Evolutionary conservation across 495 filamentous ascomycete genomes (phyloP), one percentile per base, ranked within the genome.

Genomic region (Penicillium steckii): DNA sequence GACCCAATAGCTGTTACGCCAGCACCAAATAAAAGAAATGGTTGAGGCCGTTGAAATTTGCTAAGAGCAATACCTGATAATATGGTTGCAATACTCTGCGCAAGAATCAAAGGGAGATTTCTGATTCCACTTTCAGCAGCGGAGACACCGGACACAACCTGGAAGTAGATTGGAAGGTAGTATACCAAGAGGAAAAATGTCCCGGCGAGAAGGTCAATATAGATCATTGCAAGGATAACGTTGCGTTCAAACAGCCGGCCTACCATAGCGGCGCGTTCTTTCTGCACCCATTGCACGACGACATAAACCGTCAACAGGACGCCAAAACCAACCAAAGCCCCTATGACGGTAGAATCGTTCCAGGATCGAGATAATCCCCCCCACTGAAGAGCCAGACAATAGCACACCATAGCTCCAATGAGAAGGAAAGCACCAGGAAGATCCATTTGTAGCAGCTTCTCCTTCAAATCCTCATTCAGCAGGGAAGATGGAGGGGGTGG

Each of bases 151-250:
- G 87, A 80, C 57, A 92, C 80, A 12, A 84, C 80, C 64, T 94
- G 89, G 76, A 94, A 91, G 18, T 62, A 80, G 70, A 71, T 87
- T 82, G 62, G 86, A 78, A n/a, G 83, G 30, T 64, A 64, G 33
- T 63, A 64, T 17, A 59, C 45, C 8, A 56, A 27, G 21, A 64
- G 21, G n/a, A 66, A 62, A 30, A 57, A 57, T 9, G 52, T 40
- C 1, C 50, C 46, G 33, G 55, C 41, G 13, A 52, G 55, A 18
- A 69, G 66, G 61, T n/a, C 48, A 35, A 37, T 56, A 70, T 19
- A 51, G 10, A 32, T 43, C 13, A 62, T 19, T 24, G 38, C 32
- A 26, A 52, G 13, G n/a, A 57, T 18, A 9, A 44, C 44, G 26
- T 44, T 52, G 8, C 21, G 27, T 1, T n/a, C 17, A 21, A 26